Base-by-base conservation (phyloP, 352 stramenopile species). In the Phytophthora podocarpi region DNA sequence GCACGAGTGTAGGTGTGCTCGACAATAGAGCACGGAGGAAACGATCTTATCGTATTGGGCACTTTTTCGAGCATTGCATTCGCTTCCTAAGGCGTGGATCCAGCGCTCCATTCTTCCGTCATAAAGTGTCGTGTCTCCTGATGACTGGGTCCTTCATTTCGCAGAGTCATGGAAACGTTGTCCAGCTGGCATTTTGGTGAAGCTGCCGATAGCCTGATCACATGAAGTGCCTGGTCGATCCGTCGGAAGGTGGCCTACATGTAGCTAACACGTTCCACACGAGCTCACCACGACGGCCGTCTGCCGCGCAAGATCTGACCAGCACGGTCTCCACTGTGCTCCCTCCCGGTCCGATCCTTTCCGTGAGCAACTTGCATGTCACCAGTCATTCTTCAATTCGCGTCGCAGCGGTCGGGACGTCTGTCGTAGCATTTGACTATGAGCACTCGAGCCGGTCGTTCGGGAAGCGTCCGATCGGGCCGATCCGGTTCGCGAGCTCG, bases 371-470 rank as follows among this genome's bases (percentile, higher is more conserved):
- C 10, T n/a, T n/a, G n/a, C n/a, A n/a, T n/a, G n/a, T n/a, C n/a
- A n/a, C n/a, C n/a, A n/a, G 39, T 16, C 39, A 46, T 46, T 46
- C 39, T 46, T 46, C 39, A 46, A 30, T 46, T 46, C 20, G 39
- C 23, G n/a, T n/a, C n/a, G n/a, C n/a, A n/a, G n/a, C n/a, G n/a
- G n/a, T n/a, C n/a, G n/a, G n/a, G n/a, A n/a, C n/a, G n/a, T n/a
- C n/a, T n/a, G n/a, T n/a, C n/a, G n/a, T n/a, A 41, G 35, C 6
- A 23, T 24, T 11, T 23, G n/a, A 51, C 35, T 27, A 70, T 70
- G 61, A 59, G 54, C 28, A 64, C 61, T 55, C 53, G 52, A 48
- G 49, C 60, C 15, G 37, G 52, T 31, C 59, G 59, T 15, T 68
- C 59, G 24, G 31, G 36, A 3, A 64, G 56, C 30, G 23, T 51